phyloP scores from a whole-genome alignment of 1,139 yeast species.

The Candida neerlandica region DNA sequence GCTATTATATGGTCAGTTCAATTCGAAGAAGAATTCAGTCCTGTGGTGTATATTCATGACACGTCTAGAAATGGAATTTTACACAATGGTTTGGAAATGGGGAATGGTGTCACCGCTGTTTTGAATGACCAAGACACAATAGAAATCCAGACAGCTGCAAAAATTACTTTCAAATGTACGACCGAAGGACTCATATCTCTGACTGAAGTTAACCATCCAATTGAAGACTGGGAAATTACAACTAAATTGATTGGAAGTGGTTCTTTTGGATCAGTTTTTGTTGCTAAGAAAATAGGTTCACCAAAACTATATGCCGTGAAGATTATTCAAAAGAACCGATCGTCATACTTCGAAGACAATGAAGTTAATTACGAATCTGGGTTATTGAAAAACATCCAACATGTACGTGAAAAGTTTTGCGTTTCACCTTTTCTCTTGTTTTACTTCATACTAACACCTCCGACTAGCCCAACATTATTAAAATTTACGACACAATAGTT shows the following conservation, averaged over 20 bases:
- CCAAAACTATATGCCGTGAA: conserved; percentile 52
- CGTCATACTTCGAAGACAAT: conserved; percentile 25
- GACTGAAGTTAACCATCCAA: neutral
- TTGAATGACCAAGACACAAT: conserved; percentile 49
- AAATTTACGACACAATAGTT: conserved; percentile 43
- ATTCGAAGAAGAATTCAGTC: conserved; percentile 51
- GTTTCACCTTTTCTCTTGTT: neutral
- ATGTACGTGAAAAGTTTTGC: conserved; percentile 36
- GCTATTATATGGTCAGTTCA: conserved; percentile 50
- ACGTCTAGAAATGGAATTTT: conserved; percentile 56
- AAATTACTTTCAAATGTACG: conserved; percentile 18
- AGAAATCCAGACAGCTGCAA: conserved; percentile 35
- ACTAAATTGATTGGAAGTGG: conserved; percentile 56
- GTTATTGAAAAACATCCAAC: conserved; percentile 37
- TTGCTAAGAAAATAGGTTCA: conserved; percentile 24
- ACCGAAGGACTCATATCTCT: neutral
- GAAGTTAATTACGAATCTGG: conserved; percentile 34
- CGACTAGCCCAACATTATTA: conserved; percentile 45
- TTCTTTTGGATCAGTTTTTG: conserved; percentile 57
- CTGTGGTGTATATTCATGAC: conserved; percentile 57
- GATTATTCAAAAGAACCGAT: conserved; percentile 32
- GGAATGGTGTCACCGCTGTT: conserved; percentile 34
- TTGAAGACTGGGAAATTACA: conserved; percentile 44
- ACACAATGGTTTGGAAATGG: conserved; percentile 40
- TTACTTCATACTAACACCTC: conserved; percentile 19